phyloP scores from a whole-genome alignment of 75 land plant species.

The Picea glauca region DNA sequence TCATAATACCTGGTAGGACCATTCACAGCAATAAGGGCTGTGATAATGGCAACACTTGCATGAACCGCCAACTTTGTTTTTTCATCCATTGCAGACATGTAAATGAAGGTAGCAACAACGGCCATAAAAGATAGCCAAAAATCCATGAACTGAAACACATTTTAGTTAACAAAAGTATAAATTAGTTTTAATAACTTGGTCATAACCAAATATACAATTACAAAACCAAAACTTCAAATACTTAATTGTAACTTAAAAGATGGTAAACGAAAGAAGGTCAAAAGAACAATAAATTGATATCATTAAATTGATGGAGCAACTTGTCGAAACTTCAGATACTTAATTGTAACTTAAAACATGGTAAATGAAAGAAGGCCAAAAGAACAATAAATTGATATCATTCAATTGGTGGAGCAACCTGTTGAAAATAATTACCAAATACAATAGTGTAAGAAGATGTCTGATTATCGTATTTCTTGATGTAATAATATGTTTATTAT shows the following conservation, averaged over 20 bases:
- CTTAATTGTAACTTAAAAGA: background rate
- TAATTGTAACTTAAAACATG: background rate
- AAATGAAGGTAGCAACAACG: constrained; percentile 79
- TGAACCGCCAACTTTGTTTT: constrained; percentile 60
- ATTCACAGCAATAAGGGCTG: constrained; percentile 76
- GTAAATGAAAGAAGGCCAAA: background rate
- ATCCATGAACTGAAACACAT: constrained; percentile 72
- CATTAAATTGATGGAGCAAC: background rate
- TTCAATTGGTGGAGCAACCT: background rate
- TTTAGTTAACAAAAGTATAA: background rate
- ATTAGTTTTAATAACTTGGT: background rate
- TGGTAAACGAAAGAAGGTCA: background rate
- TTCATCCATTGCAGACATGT: constrained; percentile 62
- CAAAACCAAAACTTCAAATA: background rate
- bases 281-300: background rate
- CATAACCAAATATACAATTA: background rate
- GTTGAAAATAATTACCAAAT: no score
- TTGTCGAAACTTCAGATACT: background rate
- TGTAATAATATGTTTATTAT: no score
- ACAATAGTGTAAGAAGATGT: no score
- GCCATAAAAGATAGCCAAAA: constrained; percentile 99
- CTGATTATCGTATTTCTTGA: no score
- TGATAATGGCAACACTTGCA: constrained; percentile 51
- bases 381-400: background rate
- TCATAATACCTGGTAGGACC: constrained; percentile 70